Conservation (phyloP, 2,329 filamentous ascomycete genomes). For the Emmonsiellopsis sp. region DNA sequence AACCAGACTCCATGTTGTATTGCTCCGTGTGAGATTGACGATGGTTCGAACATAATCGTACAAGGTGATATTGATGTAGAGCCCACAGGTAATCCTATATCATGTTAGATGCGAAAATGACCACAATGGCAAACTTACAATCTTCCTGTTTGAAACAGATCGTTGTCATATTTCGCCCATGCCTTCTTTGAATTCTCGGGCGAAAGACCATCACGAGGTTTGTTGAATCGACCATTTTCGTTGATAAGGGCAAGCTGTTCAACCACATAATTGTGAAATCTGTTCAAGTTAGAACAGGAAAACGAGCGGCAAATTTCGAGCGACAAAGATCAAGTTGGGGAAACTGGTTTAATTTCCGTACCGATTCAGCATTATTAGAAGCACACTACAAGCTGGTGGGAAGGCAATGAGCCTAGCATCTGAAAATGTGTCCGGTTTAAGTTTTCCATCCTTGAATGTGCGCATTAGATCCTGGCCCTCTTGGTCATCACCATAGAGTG, state of each 20-base stretch:
- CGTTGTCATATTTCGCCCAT: conserved; percentile 26
- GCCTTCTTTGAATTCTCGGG: conserved; percentile 22
- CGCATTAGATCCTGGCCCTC: conserved; percentile 27
- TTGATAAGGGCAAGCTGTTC: conserved; percentile 33
- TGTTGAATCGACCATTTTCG: conserved; percentile 28
- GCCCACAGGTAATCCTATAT: conserved; percentile 18
- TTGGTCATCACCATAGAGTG: conserved; percentile 32
- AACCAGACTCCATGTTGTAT: conserved; percentile 33
- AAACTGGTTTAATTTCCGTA: conserved; percentile 41
- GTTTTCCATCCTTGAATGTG: conserved; percentile 26
- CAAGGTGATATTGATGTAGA: conserved; percentile 26
- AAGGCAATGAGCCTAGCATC: conserved; percentile 23
- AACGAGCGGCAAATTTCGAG: background rate
- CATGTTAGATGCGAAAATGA: conserved; percentile 1
- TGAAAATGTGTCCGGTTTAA: conserved; percentile 31
- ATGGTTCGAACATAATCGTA: conserved; percentile 27
- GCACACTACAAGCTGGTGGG: conserved; percentile 25
- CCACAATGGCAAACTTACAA: conserved; percentile 12
- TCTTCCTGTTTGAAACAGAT: conserved; percentile 26
- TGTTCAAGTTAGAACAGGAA: conserved; percentile 15
- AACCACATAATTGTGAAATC: conserved; percentile 31
- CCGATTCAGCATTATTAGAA: conserved; percentile 29
- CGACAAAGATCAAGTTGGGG: background rate
- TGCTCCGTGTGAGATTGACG: conserved; percentile 28
- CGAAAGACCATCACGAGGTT: conserved; percentile 9